Evolutionary conservation across 768 basidiomycete genomes (phyloP), one percentile per base, ranked within the genome.

Genomic region (Mycena metata): DNA sequence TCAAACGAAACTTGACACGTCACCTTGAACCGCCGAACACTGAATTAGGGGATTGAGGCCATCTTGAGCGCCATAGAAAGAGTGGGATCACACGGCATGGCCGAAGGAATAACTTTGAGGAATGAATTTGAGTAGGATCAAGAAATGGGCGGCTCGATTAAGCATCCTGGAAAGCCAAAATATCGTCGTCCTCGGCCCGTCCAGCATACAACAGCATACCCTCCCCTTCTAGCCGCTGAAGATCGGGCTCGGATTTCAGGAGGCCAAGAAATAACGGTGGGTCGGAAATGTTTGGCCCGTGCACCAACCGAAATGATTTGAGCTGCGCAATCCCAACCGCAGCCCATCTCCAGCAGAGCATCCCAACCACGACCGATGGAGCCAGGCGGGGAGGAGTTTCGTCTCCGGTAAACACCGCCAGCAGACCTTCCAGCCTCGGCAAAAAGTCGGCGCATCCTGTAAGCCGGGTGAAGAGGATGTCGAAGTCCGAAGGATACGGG

Each of bases 261-360:
- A 10, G 10, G 3, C 35, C 16, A 35, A 0, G 9, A 24, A 2
- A 11, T 30, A 30, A 30, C 6, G 30, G 30, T 30, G 30, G 30
- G 30, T 30, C 30, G 30, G 6, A 30, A 30, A 30, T 30, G 30
- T 6, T 30, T 30, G 3, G 30, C 30, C 30, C 6, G 23, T 62
- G n/a, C 8, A n/a, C 50, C 41, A 64, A 35, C 19, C 33, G 63
- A 12, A 64, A 64, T 16, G 63, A 64, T 13, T 43, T 33, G 23
- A 56, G 54, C 21, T 35, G 51, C 10, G 62, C 24, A 17, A 63
- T 24, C 10, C 59, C 59, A 6, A 24, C 54, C 17, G 45, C 43
- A 6, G 52, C 43, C 46, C 63, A 49, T 39, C 63, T 46, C 63
- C 63, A 49, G 11, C 54, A 39, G 12, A 64, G 63, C 23, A 64